Evolutionary conservation across 2,329 filamentous ascomycete species (phyloP).

Genomic region (Magnaporthiopsis poae): DNA sequence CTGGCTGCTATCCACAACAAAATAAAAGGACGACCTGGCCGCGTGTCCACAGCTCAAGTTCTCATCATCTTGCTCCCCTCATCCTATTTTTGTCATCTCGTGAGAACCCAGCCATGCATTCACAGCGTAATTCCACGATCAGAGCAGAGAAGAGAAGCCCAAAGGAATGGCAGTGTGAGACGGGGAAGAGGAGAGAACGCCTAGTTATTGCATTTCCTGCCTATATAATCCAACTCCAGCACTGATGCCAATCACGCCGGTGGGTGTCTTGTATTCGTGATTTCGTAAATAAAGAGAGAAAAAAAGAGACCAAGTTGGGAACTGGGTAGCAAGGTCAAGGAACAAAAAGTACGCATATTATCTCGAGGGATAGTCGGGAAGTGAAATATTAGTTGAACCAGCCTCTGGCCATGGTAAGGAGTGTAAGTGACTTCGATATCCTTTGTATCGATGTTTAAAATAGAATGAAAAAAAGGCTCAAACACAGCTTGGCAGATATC

Average conservation of each 20-base stretch:
- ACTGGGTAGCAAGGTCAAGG: neutral
- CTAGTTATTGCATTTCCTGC: neutral
- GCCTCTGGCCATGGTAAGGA: too few species aligned
- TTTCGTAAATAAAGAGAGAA: constrained; percentile 5
- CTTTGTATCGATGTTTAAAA: too few species aligned
- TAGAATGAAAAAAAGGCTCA: neutral
- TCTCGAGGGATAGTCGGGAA: neutral
- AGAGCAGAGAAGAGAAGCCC: neutral
- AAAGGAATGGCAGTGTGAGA: neutral
- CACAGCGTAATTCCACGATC: neutral
- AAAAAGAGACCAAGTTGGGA: neutral
- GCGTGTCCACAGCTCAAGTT: too few species aligned
- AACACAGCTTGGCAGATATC: neutral
- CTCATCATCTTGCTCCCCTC: too few species aligned
- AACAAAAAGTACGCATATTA: neutral
- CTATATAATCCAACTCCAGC: constrained; percentile 6
- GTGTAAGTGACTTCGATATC: too few species aligned
- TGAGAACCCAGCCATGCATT: neutral
- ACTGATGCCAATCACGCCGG: constrained; percentile 3
- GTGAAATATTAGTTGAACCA: neutral
- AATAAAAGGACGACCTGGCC: too few species aligned
- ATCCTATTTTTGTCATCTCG: neutral
- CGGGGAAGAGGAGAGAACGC: neutral
- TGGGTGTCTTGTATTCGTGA: constrained; percentile 4
- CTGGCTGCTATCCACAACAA: too few species aligned